These are phyloP conservation scores for Dendrostoma leiphaemia DNA, from an alignment of 2,329 filamentous ascomycete genomes.

Conservation along the genomic window DNA sequence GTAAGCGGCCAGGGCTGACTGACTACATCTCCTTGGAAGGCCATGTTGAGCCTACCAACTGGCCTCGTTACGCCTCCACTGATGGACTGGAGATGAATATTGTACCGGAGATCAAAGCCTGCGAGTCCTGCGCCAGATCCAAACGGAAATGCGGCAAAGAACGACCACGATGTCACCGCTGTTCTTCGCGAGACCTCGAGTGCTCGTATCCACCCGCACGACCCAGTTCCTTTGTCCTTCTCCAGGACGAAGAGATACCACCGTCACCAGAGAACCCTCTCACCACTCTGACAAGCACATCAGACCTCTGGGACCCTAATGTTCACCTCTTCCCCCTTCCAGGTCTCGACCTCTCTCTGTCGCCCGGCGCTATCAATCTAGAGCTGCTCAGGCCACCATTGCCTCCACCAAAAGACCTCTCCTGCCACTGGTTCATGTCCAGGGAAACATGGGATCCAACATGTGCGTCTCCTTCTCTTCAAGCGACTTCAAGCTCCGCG, in stretches of 20 bases:
- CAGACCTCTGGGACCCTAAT: conserved; percentile 1
- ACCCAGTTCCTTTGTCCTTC: conserved; percentile 5
- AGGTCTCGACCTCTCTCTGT: neutral
- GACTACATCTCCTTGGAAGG: too few species aligned
- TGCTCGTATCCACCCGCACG: conserved; percentile 15
- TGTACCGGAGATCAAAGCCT: conserved; percentile 11
- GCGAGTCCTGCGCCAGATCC: conserved; percentile 8
- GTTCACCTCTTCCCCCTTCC: neutral
- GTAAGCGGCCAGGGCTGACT: too few species aligned
- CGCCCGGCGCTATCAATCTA: neutral
- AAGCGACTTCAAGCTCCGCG: neutral
- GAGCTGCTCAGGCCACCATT: neutral
- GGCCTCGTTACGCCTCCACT: too few species aligned
- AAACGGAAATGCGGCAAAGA: conserved; percentile 16
- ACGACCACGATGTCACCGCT: conserved; percentile 10
- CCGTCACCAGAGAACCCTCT: neutral
- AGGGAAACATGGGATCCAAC: conserved; percentile 1
- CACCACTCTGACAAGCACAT: neutral
- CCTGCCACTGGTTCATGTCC: conserved; percentile 13
- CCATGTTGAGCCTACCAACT: too few species aligned
- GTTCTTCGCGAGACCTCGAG: neutral
- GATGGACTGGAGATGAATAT: neutral
- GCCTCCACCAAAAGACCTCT: neutral
- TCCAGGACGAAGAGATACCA: neutral
- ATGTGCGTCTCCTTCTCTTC: too few species aligned